Conservation (phyloP, 2,329 filamentous ascomycete genomes). For the Neodidymelliopsis sp. region DNA sequence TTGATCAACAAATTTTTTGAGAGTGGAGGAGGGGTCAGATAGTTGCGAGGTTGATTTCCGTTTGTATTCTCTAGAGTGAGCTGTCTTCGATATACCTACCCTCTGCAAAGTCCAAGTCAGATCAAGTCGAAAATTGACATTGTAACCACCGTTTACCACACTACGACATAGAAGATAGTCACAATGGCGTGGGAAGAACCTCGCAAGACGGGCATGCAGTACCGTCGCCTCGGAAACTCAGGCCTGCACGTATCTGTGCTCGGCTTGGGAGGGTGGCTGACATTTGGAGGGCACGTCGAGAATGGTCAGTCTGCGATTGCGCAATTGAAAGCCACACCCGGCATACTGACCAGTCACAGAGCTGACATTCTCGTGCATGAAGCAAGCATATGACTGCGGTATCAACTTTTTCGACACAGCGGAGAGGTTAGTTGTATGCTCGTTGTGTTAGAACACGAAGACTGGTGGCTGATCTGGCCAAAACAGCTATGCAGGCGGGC, state of each 20-base stretch:
- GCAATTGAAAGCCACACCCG: neutral
- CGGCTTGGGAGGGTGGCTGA: slow-evolving; percentile 69
- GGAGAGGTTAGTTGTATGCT: slow-evolving; percentile 15
- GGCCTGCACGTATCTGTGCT: slow-evolving; percentile 78
- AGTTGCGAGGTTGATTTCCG: neutral
- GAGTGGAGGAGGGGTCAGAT: neutral
- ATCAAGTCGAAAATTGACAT: neutral
- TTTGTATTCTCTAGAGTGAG: too few relatives aligned
- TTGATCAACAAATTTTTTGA: slow-evolving; percentile 6
- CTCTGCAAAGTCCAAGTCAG: too few relatives aligned
- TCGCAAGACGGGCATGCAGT: slow-evolving; percentile 56
- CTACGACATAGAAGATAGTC: slow-evolving; percentile 1
- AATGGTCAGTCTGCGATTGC: slow-evolving; percentile 56
- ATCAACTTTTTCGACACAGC: slow-evolving; percentile 50
- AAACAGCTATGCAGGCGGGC: slow-evolving; percentile 57
- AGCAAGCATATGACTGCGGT: slow-evolving; percentile 63
- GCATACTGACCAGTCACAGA: slow-evolving; percentile 44
- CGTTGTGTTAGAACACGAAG: neutral
- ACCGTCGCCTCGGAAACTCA: slow-evolving; percentile 74
- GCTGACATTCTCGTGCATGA: slow-evolving; percentile 62
- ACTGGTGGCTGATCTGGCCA: neutral
- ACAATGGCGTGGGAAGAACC: slow-evolving; percentile 43
- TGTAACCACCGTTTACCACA: too few relatives aligned
- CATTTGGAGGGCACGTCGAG: slow-evolving; percentile 72
- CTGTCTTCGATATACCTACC: too few relatives aligned